These are phyloP conservation scores for Megacollybia platyphylla DNA, from an alignment of 1,284 basidiomycete species.

Conservation along the genomic window DNA sequence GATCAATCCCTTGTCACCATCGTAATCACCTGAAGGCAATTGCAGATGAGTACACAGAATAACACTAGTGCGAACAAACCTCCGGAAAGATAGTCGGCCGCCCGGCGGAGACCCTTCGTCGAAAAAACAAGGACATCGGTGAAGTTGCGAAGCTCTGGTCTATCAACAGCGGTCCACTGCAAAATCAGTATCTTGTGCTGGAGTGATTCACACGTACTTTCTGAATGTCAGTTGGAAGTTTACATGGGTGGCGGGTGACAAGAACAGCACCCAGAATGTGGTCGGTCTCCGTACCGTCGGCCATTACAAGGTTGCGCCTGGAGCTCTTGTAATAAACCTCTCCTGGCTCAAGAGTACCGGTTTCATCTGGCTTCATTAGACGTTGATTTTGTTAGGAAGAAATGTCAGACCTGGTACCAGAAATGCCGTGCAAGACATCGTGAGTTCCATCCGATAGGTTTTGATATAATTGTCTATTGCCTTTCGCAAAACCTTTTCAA, in stretches of 20 bases:
- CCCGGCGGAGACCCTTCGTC: slow-evolving; percentile 28
- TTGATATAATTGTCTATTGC: slow-evolving; percentile 21
- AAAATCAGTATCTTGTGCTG: slow-evolving; percentile 1
- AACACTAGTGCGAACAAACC: slow-evolving; percentile 16
- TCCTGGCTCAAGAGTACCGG: slow-evolving; percentile 25
- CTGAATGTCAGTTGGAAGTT: slow-evolving; percentile 38
- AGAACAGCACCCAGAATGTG: slow-evolving; percentile 30
- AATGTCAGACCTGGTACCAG: slow-evolving; percentile 29
- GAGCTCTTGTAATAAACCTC: slow-evolving; percentile 35
- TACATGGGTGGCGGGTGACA: slow-evolving; percentile 38
- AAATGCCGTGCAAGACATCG: slow-evolving; percentile 34
- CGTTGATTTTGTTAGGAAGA: background rate
- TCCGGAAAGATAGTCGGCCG: slow-evolving; percentile 34
- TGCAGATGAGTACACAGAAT: background rate
- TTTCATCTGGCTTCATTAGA: slow-evolving; percentile 20
- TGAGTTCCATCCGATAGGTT: slow-evolving; percentile 28
- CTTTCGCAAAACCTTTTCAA: slow-evolving; percentile 23
- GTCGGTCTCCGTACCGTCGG: slow-evolving; percentile 27
- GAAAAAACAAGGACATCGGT: slow-evolving; percentile 36
- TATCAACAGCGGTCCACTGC: slow-evolving; percentile 33
- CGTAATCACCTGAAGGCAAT: slow-evolving; percentile 29
- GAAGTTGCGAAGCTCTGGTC: slow-evolving; percentile 25
- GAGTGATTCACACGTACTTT: slow-evolving; percentile 21
- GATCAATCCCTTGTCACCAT: slow-evolving; percentile 32
- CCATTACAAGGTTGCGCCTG: slow-evolving; percentile 18